Conservation (phyloP, 192 early-diverging fungal species). For the Spinellus fusiger region DNA sequence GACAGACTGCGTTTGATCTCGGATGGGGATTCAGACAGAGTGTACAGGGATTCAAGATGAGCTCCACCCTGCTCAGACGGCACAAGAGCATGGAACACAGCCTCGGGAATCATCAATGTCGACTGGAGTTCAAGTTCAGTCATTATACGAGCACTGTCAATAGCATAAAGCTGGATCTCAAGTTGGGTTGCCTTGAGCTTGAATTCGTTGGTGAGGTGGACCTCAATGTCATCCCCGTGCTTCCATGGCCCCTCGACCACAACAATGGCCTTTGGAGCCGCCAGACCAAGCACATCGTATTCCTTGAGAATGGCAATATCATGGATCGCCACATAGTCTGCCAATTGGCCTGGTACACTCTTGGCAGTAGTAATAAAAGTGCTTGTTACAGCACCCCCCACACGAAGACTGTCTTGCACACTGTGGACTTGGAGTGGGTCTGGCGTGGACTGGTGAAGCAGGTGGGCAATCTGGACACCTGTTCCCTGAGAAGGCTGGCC, state of each 20-base stretch:
- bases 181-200: conserved; percentile 44
- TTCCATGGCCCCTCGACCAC: conserved; percentile 65
- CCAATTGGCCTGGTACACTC: conserved; percentile 32
- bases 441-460: conserved; percentile 25
- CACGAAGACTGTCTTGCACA: conserved; percentile 47
- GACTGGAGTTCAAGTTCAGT: conserved; percentile 48
- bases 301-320: conserved; percentile 48
- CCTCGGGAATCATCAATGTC: too few relatives aligned
- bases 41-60: too few relatives aligned
- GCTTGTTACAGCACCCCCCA: conserved; percentile 48
- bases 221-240: conserved; percentile 58
- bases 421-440: conserved; percentile 32
- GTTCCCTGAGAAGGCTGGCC: conserved; percentile 4
- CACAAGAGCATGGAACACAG: conserved; percentile 49
- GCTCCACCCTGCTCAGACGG: too few relatives aligned
- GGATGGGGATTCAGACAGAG: too few relatives aligned
- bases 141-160: conserved; percentile 60
- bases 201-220: conserved; percentile 60
- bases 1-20: conserved; percentile 10
- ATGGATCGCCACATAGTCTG: conserved; percentile 60
- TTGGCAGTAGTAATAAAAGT: conserved; percentile 44
- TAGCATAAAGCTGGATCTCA: conserved; percentile 49
- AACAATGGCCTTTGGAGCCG: conserved; percentile 45
- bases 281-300: conserved; percentile 54
- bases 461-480: conserved; percentile 37